Evolutionary conservation across 2,329 filamentous ascomycete species (phyloP).

Genomic region (Calycina herbarum): DNA sequence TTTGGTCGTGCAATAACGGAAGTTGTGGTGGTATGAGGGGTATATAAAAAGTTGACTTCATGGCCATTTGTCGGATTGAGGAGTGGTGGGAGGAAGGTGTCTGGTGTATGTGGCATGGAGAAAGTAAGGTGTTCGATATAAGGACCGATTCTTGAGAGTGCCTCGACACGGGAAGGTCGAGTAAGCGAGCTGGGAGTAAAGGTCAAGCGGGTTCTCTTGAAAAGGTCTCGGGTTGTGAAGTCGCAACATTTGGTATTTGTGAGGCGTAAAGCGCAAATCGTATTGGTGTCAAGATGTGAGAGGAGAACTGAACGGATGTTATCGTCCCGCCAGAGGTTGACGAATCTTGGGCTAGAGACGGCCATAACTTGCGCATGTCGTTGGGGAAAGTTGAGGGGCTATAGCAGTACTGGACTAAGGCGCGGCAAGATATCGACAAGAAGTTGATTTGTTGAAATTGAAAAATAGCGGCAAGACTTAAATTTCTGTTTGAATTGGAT

Average conservation of each 20-base stretch:
- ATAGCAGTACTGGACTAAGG: background rate
- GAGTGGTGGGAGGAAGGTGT: conserved; percentile 82
- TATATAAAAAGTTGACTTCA: conserved; percentile 80
- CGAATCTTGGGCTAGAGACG: conserved; percentile 31
- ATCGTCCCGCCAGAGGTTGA: conserved; percentile 37
- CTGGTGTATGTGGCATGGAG: conserved; percentile 70
- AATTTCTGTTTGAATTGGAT: conserved; percentile 9
- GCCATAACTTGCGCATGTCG: conserved; percentile 40
- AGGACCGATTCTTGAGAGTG: conserved; percentile 74
- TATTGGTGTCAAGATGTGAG: conserved; percentile 32
- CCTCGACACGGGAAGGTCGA: conserved; percentile 68
- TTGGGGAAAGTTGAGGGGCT: conserved; percentile 3
- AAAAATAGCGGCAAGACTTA: background rate
- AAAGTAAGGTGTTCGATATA: conserved; percentile 80
- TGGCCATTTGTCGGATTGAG: conserved; percentile 74
- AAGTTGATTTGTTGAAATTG: background rate
- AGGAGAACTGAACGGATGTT: conserved; percentile 32
- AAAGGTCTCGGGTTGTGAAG: conserved; percentile 67
- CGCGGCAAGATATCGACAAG: background rate
- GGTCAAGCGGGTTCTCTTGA: conserved; percentile 66
- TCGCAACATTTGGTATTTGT: conserved; percentile 70
- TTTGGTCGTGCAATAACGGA: conserved; percentile 65
- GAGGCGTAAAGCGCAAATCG: conserved; percentile 59
- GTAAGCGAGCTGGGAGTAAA: conserved; percentile 77
- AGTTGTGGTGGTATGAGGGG: conserved; percentile 68